A percentile compares a stretch with the other conserved stretches of the same genome.
Evolutionary conservation across 768 basidiomycete genomes (phyloP).

Genomic region (Tylopilus vinaceipallidus): DNA sequence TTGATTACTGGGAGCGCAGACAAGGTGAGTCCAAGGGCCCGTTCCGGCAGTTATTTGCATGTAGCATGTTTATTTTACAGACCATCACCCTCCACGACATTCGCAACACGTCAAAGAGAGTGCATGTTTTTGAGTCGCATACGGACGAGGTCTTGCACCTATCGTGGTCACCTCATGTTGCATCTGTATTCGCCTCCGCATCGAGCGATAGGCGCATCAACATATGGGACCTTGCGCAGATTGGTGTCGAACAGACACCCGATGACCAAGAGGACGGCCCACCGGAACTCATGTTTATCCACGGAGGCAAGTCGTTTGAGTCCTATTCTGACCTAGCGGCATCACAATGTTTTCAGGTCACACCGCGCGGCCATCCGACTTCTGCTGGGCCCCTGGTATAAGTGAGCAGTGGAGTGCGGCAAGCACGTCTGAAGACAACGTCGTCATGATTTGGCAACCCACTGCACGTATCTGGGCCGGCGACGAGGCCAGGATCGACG

Average conservation of each 20-base stretch:
- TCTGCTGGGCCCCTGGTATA: constrained; percentile 90
- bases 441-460: constrained; percentile 97
- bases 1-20: constrained; percentile 92
- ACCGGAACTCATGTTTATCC: constrained; percentile 93
- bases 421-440: constrained; percentile 94
- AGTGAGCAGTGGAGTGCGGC: constrained; percentile 82
- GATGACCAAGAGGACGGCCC: constrained; percentile 99
- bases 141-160: constrained; percentile 93
- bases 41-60: not conserved
- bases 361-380: constrained; percentile 87
- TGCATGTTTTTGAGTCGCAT: constrained; percentile 92
- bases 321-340: not conserved
- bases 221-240: constrained; percentile 89
- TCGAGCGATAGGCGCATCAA: constrained; percentile 92
- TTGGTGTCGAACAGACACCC: constrained; percentile 94
- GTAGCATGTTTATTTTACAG: constrained; percentile 42
- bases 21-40: constrained; percentile 52
- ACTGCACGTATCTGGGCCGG: constrained; percentile 93
- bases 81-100: constrained; percentile 88
- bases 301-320: constrained; percentile 65
- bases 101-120: constrained; percentile 64
- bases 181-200: constrained; percentile 91
- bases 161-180: constrained; percentile 92
- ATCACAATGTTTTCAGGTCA: constrained; percentile 51
- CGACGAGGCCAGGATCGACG: constrained; percentile 80